phyloP scores from a whole-genome alignment of 495 filamentous ascomycete genomes.

The Symbiotaphrina buchneri region DNA sequence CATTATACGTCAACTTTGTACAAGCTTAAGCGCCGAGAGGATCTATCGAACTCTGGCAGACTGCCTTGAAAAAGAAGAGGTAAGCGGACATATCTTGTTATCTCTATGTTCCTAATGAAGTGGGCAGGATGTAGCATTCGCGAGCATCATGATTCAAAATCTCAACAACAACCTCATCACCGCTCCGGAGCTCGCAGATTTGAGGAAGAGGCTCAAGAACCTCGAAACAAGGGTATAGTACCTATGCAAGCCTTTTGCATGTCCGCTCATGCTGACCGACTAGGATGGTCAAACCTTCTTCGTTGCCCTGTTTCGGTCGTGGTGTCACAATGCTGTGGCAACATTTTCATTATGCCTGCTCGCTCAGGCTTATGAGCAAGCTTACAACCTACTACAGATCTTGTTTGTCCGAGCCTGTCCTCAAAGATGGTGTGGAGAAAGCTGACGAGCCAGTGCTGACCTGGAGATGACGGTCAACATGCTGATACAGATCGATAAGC shows the following conservation, averaged over 20 bases:
- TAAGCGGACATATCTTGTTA: slow-evolving; percentile 8
- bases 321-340: slow-evolving; percentile 97
- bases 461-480: slow-evolving; percentile 98
- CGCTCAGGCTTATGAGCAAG: slow-evolving; percentile 96
- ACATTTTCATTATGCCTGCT: slow-evolving; percentile 92
- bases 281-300: slow-evolving; percentile 92
- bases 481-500: slow-evolving; percentile 96
- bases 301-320: slow-evolving; percentile 78
- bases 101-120: neutral
- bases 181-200: slow-evolving; percentile 76
- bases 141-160: slow-evolving; percentile 98
- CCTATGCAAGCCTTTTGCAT: neutral
- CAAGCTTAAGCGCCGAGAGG: slow-evolving; percentile 76
- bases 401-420: slow-evolving; percentile 33
- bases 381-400: slow-evolving; percentile 88
- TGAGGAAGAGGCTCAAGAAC: slow-evolving; percentile 76
- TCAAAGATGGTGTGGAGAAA: neutral
- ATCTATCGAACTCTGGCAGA: slow-evolving; percentile 95
- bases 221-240: slow-evolving; percentile 52
- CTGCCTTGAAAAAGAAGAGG: slow-evolving; percentile 90
- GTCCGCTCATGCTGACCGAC: neutral
- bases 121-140: slow-evolving; percentile 88
- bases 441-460: slow-evolving; percentile 51
- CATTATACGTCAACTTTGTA: slow-evolving; percentile 87
- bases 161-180: slow-evolving; percentile 98